Percentiles rank a stretch among this genome's conserved stretches.
These are phyloP conservation scores for Fusarium nurragi DNA, from an alignment of 2,329 filamentous ascomycete species.

Conservation along the genomic window DNA sequence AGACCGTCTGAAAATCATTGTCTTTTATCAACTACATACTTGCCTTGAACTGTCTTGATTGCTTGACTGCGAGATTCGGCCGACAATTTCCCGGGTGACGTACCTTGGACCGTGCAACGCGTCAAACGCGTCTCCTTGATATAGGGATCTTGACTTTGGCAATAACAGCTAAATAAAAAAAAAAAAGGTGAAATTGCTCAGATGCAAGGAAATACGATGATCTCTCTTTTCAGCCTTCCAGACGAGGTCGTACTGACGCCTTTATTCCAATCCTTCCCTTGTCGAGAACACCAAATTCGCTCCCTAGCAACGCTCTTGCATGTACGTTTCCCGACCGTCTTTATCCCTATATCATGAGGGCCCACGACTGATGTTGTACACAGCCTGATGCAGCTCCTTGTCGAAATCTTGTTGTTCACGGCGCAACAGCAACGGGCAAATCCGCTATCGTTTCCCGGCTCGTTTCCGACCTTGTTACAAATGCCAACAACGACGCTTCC, in stretches of 20 bases:
- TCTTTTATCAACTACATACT: neutral
- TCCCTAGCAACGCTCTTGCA: conserved; percentile 64
- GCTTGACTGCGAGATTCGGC: conserved; percentile 6
- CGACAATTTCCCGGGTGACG: conserved; percentile 44
- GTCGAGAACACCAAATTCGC: conserved; percentile 68
- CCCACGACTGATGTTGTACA: neutral
- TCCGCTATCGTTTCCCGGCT: conserved; percentile 71
- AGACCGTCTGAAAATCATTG: neutral
- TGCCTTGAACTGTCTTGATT: neutral
- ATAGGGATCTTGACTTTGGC: neutral
- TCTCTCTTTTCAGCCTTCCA: conserved; percentile 60
- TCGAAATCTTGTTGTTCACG: conserved; percentile 80
- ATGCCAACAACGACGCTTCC: conserved; percentile 19
- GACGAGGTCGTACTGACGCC: conserved; percentile 60
- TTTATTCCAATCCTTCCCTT: conserved; percentile 62
- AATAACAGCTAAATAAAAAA: too few species aligned
- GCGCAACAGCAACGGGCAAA: conserved; percentile 88
- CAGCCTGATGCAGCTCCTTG: conserved; percentile 75
- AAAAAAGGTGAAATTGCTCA: neutral
- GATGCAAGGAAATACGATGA: conserved; percentile 41
- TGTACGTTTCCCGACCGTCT: conserved; percentile 48
- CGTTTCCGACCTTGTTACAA: conserved; percentile 41
- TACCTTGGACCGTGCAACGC: conserved; percentile 36
- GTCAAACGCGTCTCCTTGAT: conserved; percentile 45
- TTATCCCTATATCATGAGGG: neutral